Evolutionary conservation across 106 monocot genomes (phyloP).

Genomic region (Cymbidium sinense): DNA sequence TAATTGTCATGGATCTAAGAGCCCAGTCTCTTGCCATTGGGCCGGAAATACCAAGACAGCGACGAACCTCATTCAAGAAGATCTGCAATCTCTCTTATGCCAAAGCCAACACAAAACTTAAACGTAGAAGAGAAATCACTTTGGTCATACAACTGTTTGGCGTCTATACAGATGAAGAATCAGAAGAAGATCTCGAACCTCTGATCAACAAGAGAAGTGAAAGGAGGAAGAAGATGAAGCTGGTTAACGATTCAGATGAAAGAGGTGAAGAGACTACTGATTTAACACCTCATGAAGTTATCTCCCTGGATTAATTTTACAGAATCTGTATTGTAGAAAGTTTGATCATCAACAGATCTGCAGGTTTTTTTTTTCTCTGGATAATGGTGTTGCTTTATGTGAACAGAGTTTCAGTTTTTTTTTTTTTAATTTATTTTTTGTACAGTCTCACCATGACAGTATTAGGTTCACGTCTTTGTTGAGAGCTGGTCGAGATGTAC

Average conservation of each 20-base stretch:
- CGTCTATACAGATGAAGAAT: constrained; percentile 24
- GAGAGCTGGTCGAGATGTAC: neutral
- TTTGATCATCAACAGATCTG: neutral
- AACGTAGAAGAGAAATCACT: constrained; percentile 4
- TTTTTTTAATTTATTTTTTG: too few species aligned
- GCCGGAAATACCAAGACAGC: constrained; percentile 3
- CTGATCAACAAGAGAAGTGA: constrained; percentile 54
- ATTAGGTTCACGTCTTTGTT: neutral
- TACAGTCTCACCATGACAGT: neutral
- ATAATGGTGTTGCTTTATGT: neutral
- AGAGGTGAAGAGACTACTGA: neutral
- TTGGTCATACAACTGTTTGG: constrained; percentile 6
- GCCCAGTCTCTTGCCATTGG: neutral
- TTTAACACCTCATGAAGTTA: neutral
- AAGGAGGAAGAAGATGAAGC: constrained; percentile 35
- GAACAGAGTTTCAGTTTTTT: neutral
- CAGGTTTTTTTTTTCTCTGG: neutral
- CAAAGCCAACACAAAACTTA: neutral
- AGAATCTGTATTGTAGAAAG: neutral
- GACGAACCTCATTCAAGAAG: neutral
- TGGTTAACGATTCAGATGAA: neutral
- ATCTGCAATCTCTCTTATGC: too few species aligned
- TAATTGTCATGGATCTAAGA: neutral
- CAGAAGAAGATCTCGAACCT: constrained; percentile 32
- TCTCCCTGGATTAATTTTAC: constrained; percentile 4